Percentiles rank a stretch among this genome's conserved stretches.
Conservation (phyloP, 2,329 filamentous ascomycete genomes). For the Lecanoromycetidae sp. region DNA sequence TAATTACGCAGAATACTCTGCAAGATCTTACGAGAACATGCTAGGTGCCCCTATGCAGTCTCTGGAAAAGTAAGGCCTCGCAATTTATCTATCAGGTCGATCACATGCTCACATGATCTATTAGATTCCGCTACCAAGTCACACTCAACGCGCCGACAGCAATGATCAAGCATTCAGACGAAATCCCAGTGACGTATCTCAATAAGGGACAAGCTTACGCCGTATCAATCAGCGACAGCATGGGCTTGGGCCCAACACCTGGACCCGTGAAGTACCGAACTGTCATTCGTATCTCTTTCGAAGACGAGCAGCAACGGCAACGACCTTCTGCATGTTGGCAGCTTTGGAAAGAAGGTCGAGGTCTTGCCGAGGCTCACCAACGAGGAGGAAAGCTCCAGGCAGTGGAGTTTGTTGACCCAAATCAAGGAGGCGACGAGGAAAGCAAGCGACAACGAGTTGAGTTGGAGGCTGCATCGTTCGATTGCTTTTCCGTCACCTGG, state of each 20-base stretch:
- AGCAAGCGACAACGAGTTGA: constrained; percentile 26
- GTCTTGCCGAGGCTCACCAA: constrained; percentile 91
- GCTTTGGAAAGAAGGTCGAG: constrained; percentile 89
- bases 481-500: constrained; percentile 76
- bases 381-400: constrained; percentile 84
- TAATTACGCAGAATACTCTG: constrained; percentile 27
- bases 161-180: constrained; percentile 50
- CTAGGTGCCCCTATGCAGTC: constrained; percentile 19
- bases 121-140: constrained; percentile 73
- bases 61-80: constrained; percentile 36
- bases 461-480: constrained; percentile 56
- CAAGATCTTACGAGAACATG: constrained; percentile 23
- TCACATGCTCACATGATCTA: constrained; percentile 18
- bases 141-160: constrained; percentile 89
- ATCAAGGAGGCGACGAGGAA: constrained; percentile 16
- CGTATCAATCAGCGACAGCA: constrained; percentile 69
- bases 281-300: constrained; percentile 88
- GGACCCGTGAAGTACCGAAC: constrained; percentile 68
- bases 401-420: constrained; percentile 68
- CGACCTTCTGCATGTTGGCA: constrained; percentile 78
- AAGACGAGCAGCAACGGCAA: constrained; percentile 83
- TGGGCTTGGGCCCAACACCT: constrained; percentile 43
- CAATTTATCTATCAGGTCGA: no score
- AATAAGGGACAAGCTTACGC: constrained; percentile 67
- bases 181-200: constrained; percentile 87